Percentiles rank a stretch among this genome's conserved stretches.
These are phyloP conservation scores for Linderniella brevidens DNA, from an alignment of 257 asterid species.

Conservation along the genomic window DNA sequence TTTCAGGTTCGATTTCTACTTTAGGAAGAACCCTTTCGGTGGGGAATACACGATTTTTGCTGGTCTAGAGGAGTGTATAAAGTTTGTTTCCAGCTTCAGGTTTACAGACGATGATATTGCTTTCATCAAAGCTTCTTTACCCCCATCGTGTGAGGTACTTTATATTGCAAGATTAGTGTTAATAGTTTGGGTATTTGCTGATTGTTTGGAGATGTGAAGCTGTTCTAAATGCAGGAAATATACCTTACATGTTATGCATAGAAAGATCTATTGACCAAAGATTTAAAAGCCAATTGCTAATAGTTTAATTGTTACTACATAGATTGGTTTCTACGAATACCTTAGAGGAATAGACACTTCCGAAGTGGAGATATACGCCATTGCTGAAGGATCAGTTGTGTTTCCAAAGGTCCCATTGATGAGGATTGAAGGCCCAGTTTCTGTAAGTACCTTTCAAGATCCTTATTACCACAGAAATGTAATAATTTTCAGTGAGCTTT, in stretches of 20 bases:
- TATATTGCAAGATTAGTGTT: no score
- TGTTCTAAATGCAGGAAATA: no score
- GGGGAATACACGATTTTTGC: conserved; percentile 95
- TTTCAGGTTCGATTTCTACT: conserved; percentile 80
- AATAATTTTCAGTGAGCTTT: conserved; percentile 6
- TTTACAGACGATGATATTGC: conserved; percentile 72
- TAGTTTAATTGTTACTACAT: conserved; percentile 11
- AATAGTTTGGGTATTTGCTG: no score
- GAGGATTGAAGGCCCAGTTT: conserved; percentile 94
- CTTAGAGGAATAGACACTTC: conserved; percentile 73
- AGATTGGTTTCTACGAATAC: conserved; percentile 76
- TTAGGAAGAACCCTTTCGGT: conserved; percentile 79
- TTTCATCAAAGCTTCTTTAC: conserved; percentile 46
- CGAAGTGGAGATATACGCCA: conserved; percentile 81
- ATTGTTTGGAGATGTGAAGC: no score
- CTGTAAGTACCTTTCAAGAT: conserved; percentile 61
- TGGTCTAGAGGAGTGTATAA: conserved; percentile 94
- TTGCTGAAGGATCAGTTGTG: conserved; percentile 87
- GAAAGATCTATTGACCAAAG: no score
- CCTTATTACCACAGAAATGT: no score
- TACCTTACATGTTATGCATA: no score
- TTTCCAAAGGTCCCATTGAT: conserved; percentile 89
- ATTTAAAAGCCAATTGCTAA: no score
- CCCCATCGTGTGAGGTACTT: conserved; percentile 79
- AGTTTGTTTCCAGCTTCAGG: conserved; percentile 64